A percentile compares a stretch with the other conserved stretches of the same genome.
Evolutionary conservation across 306 rosid genomes (phyloP).

Genomic region (Pterocarpus santalinus): DNA sequence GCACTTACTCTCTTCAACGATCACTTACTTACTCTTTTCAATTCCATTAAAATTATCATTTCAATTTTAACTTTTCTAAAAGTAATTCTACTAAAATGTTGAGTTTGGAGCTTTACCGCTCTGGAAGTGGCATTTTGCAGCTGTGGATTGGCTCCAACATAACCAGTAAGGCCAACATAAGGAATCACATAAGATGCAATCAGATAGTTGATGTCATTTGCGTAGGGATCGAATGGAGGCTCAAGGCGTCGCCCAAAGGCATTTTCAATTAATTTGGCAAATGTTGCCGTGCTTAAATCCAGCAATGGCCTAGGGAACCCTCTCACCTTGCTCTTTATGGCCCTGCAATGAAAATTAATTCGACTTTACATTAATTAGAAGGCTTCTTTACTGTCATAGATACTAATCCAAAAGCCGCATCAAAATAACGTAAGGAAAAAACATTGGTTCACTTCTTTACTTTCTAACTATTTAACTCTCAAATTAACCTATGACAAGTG

Average conservation of each 20-base stretch:
- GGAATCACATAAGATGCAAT: conserved; percentile 80
- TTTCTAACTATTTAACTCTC: no score
- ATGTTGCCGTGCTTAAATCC: conserved; percentile 56
- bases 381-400: not conserved
- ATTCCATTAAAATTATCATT: no score
- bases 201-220: conserved; percentile 63
- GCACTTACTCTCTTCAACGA: no score
- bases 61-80: no score
- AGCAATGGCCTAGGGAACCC: conserved; percentile 76
- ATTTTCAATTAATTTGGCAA: conserved; percentile 56
- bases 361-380: not conserved
- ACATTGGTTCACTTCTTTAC: no score
- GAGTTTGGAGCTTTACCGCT: conserved; percentile 49
- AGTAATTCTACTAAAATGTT: not conserved
- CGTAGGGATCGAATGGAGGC: conserved; percentile 85
- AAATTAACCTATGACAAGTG: no score
- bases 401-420: not conserved
- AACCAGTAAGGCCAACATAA: conserved; percentile 90
- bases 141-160: conserved; percentile 73
- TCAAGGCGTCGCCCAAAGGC: conserved; percentile 54
- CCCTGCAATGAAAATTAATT: conserved; percentile 48
- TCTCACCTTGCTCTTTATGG: conserved; percentile 57
- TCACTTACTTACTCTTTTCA: no score
- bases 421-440: not conserved
- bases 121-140: conserved; percentile 54